These are phyloP conservation scores for Fusarium sublunatum DNA, from an alignment of 2,329 filamentous ascomycete species.

Conservation along the genomic window DNA sequence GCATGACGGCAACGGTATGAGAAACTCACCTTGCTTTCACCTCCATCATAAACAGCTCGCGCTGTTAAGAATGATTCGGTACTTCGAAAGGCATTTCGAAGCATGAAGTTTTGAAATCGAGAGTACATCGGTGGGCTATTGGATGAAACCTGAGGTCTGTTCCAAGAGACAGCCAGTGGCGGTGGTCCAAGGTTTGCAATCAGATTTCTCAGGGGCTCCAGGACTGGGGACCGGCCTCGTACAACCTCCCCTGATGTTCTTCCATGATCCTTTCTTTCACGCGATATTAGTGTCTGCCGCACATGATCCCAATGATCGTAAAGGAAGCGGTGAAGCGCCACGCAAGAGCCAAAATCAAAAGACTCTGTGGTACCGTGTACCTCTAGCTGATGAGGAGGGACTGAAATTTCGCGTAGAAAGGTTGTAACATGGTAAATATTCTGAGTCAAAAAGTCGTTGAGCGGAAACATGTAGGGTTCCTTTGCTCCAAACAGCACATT, in stretches of 20 bases:
- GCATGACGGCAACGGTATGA: neutral
- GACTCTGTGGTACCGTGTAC: constrained; percentile 58
- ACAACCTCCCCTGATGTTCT: constrained; percentile 65
- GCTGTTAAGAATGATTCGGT: constrained; percentile 73
- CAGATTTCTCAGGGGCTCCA: constrained; percentile 69
- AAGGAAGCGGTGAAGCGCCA: constrained; percentile 74
- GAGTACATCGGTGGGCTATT: constrained; percentile 74
- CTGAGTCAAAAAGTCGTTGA: constrained; percentile 75
- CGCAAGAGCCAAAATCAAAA: constrained; percentile 77
- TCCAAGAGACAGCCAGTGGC: constrained; percentile 76
- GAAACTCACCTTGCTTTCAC: constrained; percentile 70
- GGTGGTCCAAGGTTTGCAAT: constrained; percentile 75
- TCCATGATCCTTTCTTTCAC: constrained; percentile 67
- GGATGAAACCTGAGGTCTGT: constrained; percentile 71
- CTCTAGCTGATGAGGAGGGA: constrained; percentile 61
- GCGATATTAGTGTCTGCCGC: constrained; percentile 70
- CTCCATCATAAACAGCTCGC: constrained; percentile 75
- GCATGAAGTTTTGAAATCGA: constrained; percentile 78
- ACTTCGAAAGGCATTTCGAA: constrained; percentile 73
- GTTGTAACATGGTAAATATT: constrained; percentile 76
- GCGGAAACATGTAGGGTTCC: constrained; percentile 77
- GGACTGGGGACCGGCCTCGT: constrained; percentile 65
- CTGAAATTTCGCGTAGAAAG: constrained; percentile 75
- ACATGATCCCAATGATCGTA: constrained; percentile 80
- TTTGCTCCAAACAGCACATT: constrained; percentile 78